A percentile compares a stretch with the other conserved stretches of the same genome.
These are phyloP conservation scores for Pseudogymnoascus sp. DNA, from an alignment of 2,329 filamentous ascomycete genomes.

Conservation along the genomic window DNA sequence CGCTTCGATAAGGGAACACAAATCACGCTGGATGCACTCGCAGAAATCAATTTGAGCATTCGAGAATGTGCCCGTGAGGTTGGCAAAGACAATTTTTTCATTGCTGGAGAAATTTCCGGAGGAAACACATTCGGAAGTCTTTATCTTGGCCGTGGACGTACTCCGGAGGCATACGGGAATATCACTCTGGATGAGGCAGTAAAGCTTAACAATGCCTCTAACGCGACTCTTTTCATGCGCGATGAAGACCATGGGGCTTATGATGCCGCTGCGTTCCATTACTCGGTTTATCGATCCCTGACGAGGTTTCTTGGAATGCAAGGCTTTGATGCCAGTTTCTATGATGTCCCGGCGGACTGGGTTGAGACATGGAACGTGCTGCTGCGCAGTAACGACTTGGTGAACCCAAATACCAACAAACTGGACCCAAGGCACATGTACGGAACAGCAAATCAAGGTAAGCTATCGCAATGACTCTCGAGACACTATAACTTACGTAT, in stretches of 20 bases:
- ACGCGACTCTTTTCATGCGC: constrained; percentile 33
- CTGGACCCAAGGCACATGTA: constrained; percentile 61
- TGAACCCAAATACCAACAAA: constrained; percentile 52
- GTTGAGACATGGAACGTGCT: constrained; percentile 47
- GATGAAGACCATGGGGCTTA: constrained; percentile 46
- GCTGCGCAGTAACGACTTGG: constrained; percentile 50
- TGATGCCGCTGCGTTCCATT: constrained; percentile 56
- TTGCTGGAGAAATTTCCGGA: constrained; percentile 57
- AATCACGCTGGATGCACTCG: constrained; percentile 55
- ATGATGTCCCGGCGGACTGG: constrained; percentile 47
- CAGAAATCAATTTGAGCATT: constrained; percentile 49
- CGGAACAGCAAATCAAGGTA: constrained; percentile 49
- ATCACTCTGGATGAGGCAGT: constrained; percentile 7
- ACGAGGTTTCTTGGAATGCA: constrained; percentile 55
- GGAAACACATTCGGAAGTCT: constrained; percentile 54
- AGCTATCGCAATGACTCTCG: constrained; percentile 27
- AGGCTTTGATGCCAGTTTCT: constrained; percentile 29
- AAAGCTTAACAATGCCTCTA: constrained; percentile 11
- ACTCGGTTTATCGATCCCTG: constrained; percentile 55
- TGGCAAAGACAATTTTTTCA: constrained; percentile 58
- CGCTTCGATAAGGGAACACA: constrained; percentile 62
- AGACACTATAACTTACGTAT: constrained; percentile 48
- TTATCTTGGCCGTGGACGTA: constrained; percentile 54
- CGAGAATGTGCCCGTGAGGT: constrained; percentile 48
- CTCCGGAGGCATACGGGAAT: constrained; percentile 40